A percentile compares a stretch with the other conserved stretches of the same genome.
Conservation (phyloP, 805 yeast genomes). For the Candida nemodendra region DNA sequence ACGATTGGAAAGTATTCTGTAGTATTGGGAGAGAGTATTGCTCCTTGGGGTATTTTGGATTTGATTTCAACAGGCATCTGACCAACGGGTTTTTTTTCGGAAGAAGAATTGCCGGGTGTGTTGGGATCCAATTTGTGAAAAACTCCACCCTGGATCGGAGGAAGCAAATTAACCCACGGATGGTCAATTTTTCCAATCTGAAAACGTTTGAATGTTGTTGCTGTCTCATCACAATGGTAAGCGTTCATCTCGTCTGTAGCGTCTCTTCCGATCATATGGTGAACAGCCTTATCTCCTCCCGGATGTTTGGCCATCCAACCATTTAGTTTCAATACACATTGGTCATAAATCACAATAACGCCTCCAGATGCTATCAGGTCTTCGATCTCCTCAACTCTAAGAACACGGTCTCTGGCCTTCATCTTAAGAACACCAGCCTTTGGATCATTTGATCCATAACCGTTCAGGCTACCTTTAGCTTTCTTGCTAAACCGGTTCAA, state of each 20-base stretch:
- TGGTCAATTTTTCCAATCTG: conserved; percentile 62
- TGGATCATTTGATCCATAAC: neutral
- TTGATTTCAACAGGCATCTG: conserved; percentile 39
- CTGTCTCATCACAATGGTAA: conserved; percentile 66
- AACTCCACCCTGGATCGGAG: conserved; percentile 85
- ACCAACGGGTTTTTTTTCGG: conserved; percentile 34
- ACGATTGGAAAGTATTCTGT: conserved; percentile 35
- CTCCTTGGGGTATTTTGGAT: conserved; percentile 54
- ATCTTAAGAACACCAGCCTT: neutral
- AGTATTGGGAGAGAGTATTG: conserved; percentile 39
- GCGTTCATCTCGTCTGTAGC: conserved; percentile 91
- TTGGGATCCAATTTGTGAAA: conserved; percentile 33
- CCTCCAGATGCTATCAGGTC: conserved; percentile 65
- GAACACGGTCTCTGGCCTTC: conserved; percentile 10
- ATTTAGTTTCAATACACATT: conserved; percentile 61
- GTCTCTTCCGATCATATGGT: conserved; percentile 84
- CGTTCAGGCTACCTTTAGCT: too few species aligned
- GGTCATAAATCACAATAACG: conserved; percentile 64
- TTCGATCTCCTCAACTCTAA: conserved; percentile 49
- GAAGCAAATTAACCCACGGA: conserved; percentile 72
- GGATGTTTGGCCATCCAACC: conserved; percentile 77
- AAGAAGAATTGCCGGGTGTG: neutral
- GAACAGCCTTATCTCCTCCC: conserved; percentile 83
- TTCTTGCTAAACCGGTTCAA: too few species aligned
- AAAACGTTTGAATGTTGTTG: conserved; percentile 50